A percentile compares a stretch with the other conserved stretches of the same genome.
phyloP scores from a whole-genome alignment of 164 flowering plant genomes.

The Vitis rotundifolia region DNA sequence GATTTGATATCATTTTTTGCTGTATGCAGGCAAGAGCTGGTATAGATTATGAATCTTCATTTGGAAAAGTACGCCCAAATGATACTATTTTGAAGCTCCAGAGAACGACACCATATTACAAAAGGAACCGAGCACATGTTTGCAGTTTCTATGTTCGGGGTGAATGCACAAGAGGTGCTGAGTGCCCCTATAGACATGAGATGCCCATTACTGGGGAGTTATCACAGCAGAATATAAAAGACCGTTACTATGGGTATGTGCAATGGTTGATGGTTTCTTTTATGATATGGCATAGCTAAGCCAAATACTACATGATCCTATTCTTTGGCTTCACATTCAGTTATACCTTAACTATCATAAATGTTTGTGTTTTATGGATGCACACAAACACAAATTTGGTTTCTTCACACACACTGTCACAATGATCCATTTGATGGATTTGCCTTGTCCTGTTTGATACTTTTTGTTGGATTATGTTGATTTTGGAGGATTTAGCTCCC shows the following conservation, averaged over 20 bases:
- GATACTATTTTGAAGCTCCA: constrained; percentile 91
- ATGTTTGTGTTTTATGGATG: no score
- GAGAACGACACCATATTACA: constrained; percentile 86
- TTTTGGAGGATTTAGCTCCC: no score
- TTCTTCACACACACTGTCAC: no score
- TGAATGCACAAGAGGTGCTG: constrained; percentile 95
- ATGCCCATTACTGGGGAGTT: constrained; percentile 94
- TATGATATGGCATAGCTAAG: not conserved
- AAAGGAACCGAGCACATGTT: constrained; percentile 89
- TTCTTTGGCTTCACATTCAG: no score
- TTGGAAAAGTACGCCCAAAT: constrained; percentile 72
- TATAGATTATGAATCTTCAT: constrained; percentile 84
- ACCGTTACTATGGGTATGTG: constrained; percentile 96
- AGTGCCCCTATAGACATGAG: constrained; percentile 96
- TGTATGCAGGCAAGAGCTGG: constrained; percentile 81
- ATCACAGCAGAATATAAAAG: constrained; percentile 93
- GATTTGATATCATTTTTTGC: not conserved
- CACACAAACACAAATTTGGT: no score
- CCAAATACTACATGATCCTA: no score
- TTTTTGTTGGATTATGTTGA: no score
- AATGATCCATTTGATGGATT: no score
- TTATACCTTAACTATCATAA: no score
- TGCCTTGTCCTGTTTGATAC: no score
- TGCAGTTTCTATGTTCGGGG: constrained; percentile 94
- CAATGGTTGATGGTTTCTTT: not conserved